Conservation (phyloP, 2,329 filamentous ascomycete genomes). For the Beauveria caledonica region DNA sequence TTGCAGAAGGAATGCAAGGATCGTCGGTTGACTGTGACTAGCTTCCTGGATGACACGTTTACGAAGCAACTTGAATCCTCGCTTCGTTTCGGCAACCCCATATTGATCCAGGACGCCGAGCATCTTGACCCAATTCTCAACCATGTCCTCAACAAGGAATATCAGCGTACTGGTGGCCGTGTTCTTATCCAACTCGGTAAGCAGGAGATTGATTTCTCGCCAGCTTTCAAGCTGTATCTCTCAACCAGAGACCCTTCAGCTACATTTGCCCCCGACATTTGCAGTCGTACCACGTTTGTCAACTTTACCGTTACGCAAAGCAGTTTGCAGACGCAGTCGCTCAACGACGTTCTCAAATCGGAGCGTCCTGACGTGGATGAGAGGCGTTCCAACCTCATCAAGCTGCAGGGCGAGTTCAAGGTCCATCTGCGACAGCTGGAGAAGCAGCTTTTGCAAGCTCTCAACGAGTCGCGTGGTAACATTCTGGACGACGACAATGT, state of each 20-base stretch:
- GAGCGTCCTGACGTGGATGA: constrained; percentile 97
- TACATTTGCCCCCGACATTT: constrained; percentile 91
- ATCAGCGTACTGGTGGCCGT: constrained; percentile 95
- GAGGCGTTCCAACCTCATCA: constrained; percentile 92
- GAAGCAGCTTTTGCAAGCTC: constrained; percentile 84
- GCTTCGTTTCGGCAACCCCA: constrained; percentile 93
- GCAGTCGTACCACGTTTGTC: constrained; percentile 96
- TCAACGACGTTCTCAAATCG: constrained; percentile 95
- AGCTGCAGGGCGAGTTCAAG: constrained; percentile 98
- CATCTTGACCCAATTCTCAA: constrained; percentile 95
- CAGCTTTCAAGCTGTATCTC: constrained; percentile 88
- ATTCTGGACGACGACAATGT: constrained; percentile 98
- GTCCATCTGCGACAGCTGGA: constrained; percentile 94
- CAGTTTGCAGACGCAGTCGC: constrained; percentile 93
- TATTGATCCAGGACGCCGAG: constrained; percentile 96
- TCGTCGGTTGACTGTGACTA: constrained; percentile 87
- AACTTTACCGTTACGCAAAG: constrained; percentile 99
- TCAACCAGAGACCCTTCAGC: constrained; percentile 95
- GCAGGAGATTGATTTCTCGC: constrained; percentile 98
- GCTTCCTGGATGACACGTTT: constrained; percentile 96
- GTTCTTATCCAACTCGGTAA: constrained; percentile 97
- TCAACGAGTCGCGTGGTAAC: constrained; percentile 95
- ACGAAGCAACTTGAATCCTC: constrained; percentile 97
- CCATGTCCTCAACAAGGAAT: constrained; percentile 98
- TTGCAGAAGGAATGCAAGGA: constrained; percentile 91